Evolutionary conservation across 106 monocot genomes (phyloP).

Genomic region (Dioscorea dumetorum): DNA sequence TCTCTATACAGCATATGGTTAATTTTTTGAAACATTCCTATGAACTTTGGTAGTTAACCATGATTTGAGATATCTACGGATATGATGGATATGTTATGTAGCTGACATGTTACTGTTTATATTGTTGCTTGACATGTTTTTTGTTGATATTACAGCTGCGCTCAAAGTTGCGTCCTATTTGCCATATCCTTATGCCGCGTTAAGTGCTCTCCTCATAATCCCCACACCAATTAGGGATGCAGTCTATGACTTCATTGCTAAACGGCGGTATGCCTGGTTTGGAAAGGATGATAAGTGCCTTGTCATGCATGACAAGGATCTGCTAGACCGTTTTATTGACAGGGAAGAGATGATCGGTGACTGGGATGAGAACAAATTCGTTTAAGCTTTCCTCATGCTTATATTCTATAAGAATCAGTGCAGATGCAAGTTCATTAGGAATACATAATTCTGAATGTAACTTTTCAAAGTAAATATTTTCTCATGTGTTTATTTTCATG

Average conservation of each 20-base stretch:
- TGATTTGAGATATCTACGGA: no score
- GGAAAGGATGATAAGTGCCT: constrained; percentile 69
- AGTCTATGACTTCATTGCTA: constrained; percentile 64
- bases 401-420: no score
- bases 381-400: background rate
- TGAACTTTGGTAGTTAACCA: no score
- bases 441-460: no score
- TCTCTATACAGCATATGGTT: no score
- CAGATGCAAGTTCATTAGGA: no score
- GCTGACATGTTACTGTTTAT: no score
- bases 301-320: constrained; percentile 47
- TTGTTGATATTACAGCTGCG: constrained; percentile 38
- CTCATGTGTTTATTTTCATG: no score
- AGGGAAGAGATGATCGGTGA: constrained; percentile 54
- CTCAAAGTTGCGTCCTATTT: constrained; percentile 68
- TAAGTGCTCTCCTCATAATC: constrained; percentile 43
- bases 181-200: constrained; percentile 55
- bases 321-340: constrained; percentile 77
- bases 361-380: background rate
- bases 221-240: constrained; percentile 59
- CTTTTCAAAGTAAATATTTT: no score
- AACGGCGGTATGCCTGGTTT: constrained; percentile 60
- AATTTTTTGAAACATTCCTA: no score
- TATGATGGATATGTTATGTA: no score
- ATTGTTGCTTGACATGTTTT: no score